These are phyloP conservation scores for Basipetospora chlamydospora DNA, from an alignment of 2,329 filamentous ascomycete genomes.

Conservation along the genomic window DNA sequence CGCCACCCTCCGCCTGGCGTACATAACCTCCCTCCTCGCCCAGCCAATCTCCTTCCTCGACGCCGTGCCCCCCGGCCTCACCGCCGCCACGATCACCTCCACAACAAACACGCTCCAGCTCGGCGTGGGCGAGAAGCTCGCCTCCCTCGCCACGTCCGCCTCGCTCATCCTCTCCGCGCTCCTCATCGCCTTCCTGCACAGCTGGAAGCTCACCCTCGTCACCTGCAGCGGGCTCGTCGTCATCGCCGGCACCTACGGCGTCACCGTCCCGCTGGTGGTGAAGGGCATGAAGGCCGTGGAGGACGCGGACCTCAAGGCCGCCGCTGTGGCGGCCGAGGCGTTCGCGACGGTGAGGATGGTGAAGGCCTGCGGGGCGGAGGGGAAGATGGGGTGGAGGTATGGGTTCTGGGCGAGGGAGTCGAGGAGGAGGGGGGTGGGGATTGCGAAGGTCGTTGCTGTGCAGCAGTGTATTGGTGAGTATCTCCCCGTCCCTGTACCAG, in stretches of 20 bases:
- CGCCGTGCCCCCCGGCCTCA: conserved; percentile 31
- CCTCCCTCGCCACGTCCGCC: conserved; percentile 24
- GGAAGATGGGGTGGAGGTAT: conserved; percentile 20
- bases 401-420: conserved; percentile 20
- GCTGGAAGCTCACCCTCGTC: conserved; percentile 36
- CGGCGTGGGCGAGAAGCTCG: conserved; percentile 37
- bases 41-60: conserved; percentile 35
- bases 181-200: conserved; percentile 35
- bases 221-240: conserved; percentile 30
- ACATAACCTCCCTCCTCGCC: conserved; percentile 30
- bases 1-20: conserved; percentile 31
- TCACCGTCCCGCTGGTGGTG: conserved; percentile 18
- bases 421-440: conserved; percentile 14
- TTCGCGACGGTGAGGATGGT: conserved; percentile 28
- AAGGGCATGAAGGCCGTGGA: conserved; percentile 19
- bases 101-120: conserved; percentile 37
- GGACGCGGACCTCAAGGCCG: conserved; percentile 20
- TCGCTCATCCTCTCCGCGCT: conserved; percentile 28
- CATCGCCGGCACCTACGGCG: conserved; percentile 17
- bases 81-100: conserved; percentile 36
- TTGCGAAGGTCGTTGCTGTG: conserved; percentile 11
- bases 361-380: conserved; percentile 25
- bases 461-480: conserved; percentile 14
- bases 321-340: conserved; percentile 24
- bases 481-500: not conserved